Conservation (phyloP, 2,329 filamentous ascomycete species). For the Aspergillus carbonarius region DNA sequence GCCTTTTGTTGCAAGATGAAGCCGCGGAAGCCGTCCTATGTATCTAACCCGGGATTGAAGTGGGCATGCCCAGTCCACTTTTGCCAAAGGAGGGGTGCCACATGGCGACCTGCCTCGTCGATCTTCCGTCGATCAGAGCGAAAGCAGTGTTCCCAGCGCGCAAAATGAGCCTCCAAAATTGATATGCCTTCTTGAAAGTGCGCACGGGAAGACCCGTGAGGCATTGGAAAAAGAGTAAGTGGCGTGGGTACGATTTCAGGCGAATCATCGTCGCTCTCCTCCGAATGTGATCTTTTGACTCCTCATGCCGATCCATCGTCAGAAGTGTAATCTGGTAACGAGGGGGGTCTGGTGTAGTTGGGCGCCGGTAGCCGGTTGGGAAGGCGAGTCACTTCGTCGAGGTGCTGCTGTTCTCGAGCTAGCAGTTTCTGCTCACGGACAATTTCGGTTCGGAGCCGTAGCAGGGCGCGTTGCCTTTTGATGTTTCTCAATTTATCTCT, state of each 20-base stretch:
- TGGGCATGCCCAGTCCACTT: not conserved
- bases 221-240: no score
- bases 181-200: not conserved
- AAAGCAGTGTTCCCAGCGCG: not conserved
- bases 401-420: not conserved
- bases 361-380: not conserved
- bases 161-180: not conserved
- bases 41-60: not conserved
- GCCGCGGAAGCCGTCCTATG: not conserved
- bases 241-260: no score
- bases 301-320: not conserved
- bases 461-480: conserved; percentile 6
- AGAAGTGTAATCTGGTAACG: not conserved
- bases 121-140: not conserved
- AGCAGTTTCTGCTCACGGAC: conserved; percentile 2
- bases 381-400: not conserved
- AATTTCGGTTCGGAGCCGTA: conserved; percentile 7
- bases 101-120: not conserved
- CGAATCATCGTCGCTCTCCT: not conserved
- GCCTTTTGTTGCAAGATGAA: not conserved
- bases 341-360: not conserved
- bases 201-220: not conserved
- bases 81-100: not conserved
- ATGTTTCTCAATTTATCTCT: conserved; percentile 2
- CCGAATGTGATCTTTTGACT: not conserved